Percentiles rank a stretch among this genome's conserved stretches.
Conservation (phyloP, 495 filamentous ascomycete genomes). For the Antarctomyces pellizariae region DNA sequence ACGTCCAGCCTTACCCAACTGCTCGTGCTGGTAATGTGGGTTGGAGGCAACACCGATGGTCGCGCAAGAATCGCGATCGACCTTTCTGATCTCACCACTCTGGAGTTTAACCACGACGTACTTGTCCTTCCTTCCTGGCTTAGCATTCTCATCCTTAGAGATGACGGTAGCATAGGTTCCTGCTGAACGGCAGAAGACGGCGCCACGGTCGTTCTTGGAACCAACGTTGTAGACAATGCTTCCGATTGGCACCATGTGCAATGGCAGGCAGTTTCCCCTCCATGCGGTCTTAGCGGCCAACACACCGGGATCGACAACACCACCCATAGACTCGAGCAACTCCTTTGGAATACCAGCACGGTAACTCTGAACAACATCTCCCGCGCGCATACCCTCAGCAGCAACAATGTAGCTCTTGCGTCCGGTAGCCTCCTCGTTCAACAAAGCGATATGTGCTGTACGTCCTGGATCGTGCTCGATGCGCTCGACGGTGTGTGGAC, state of each 20-base stretch:
- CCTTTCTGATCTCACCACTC: constrained; percentile 73
- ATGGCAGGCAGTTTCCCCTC: constrained; percentile 81
- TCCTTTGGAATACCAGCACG: constrained; percentile 67
- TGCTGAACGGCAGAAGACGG: constrained; percentile 80
- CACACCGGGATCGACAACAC: constrained; percentile 77
- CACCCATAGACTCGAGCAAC: constrained; percentile 73
- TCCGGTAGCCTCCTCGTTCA: constrained; percentile 43
- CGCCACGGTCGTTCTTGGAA: constrained; percentile 42
- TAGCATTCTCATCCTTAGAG: constrained; percentile 42
- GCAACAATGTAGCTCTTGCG: constrained; percentile 76
- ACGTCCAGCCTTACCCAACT: constrained; percentile 85
- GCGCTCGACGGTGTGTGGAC: constrained; percentile 67
- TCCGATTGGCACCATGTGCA: constrained; percentile 85
- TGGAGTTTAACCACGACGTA: constrained; percentile 65
- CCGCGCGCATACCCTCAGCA: constrained; percentile 75
- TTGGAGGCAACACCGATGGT: constrained; percentile 90
- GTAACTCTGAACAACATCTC: constrained; percentile 80
- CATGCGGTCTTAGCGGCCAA: constrained; percentile 81
- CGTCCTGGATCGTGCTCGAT: constrained; percentile 93
- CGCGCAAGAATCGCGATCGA: constrained; percentile 76
- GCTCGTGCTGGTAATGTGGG: constrained; percentile 64
- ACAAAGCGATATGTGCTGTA: constrained; percentile 75
- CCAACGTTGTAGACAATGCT: constrained; percentile 82
- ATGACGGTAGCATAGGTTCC: constrained; percentile 77
- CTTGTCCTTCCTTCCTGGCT: constrained; percentile 21